phyloP scores from a whole-genome alignment of 2,329 filamentous ascomycete species.

The Ophiocordyceps camponoti-floridani region DNA sequence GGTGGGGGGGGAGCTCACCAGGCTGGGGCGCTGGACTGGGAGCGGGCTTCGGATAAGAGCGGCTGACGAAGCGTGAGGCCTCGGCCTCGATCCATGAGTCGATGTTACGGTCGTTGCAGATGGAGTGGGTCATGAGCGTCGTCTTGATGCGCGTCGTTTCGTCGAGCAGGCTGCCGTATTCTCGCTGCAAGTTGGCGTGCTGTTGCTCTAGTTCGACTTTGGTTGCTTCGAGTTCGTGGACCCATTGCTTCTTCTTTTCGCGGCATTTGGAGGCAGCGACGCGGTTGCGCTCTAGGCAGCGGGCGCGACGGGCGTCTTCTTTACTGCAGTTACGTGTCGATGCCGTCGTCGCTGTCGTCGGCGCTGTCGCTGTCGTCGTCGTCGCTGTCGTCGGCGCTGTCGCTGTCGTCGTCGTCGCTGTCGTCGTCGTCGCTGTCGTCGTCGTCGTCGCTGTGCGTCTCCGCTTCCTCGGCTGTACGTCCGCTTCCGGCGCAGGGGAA shows the following conservation, averaged over 20 bases:
- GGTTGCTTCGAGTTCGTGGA: constrained; percentile 28
- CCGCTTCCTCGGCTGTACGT: no score
- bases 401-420: not conserved
- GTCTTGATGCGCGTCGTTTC: constrained; percentile 30
- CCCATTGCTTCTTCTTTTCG: constrained; percentile 43
- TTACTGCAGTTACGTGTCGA: no score
- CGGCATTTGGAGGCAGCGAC: constrained; percentile 59
- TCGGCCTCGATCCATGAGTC: constrained; percentile 34
- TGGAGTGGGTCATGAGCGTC: constrained; percentile 31
- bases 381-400: not conserved
- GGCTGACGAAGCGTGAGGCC: constrained; percentile 27
- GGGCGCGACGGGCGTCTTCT: constrained; percentile 20
- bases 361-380: not conserved
- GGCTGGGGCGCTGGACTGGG: not conserved
- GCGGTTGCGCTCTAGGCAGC: constrained; percentile 52
- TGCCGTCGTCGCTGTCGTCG: not conserved
- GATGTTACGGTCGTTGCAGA: constrained; percentile 34
- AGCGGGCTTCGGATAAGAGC: not conserved
- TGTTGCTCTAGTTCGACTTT: constrained; percentile 24
- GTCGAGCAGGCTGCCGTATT: constrained; percentile 21
- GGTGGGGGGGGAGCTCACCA: not conserved
- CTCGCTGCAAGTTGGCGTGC: constrained; percentile 22
- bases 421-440: no score
- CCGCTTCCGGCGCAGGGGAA: no score
- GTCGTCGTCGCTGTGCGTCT: no score